These are phyloP conservation scores for Barbatosphaeria neglecta DNA, from an alignment of 495 filamentous ascomycete species.

Conservation along the genomic window DNA sequence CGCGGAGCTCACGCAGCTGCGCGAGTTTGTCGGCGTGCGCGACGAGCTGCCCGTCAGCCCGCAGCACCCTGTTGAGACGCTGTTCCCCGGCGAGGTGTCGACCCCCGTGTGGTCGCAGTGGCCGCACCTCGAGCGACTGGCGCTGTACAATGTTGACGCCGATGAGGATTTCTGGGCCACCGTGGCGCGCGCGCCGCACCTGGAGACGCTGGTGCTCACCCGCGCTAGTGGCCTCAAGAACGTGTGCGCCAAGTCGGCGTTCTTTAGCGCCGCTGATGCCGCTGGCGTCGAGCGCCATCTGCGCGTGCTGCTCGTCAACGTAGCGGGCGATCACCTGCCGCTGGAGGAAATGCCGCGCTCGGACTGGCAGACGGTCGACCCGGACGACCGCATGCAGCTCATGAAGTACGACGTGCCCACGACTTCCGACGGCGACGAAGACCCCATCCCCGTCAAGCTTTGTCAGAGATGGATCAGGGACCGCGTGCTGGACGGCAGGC, in stretches of 20 bases:
- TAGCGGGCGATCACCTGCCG: constrained; percentile 1
- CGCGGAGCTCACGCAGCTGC: constrained; percentile 12
- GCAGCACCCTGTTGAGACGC: too few species aligned
- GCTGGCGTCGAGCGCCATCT: too few species aligned
- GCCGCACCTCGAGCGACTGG: constrained; percentile 18
- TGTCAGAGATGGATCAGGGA: constrained; percentile 17
- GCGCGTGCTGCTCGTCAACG: constrained; percentile 7
- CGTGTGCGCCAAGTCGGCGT: constrained; percentile 6
- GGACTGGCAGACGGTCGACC: constrained; percentile 1
- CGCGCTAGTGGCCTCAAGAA: constrained; percentile 14
- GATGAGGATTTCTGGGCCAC: constrained; percentile 10
- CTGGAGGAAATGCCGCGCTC: background rate
- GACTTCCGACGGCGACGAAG: constrained; percentile 10
- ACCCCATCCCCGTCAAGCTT: constrained; percentile 13
- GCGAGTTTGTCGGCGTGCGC: constrained; percentile 18
- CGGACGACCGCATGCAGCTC: constrained; percentile 2
- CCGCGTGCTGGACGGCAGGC: constrained; percentile 7
- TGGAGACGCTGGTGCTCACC: constrained; percentile 25
- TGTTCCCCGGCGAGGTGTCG: background rate
- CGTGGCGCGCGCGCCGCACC: constrained; percentile 11
- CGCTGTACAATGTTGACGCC: constrained; percentile 19
- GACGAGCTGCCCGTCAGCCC: constrained; percentile 5
- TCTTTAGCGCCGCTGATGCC: background rate
- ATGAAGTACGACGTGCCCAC: constrained; percentile 6
- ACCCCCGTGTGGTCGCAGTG: constrained; percentile 19